These are phyloP conservation scores for Allantophomopsis lycopodina DNA, from an alignment of 2,329 filamentous ascomycete species.

Conservation along the genomic window DNA sequence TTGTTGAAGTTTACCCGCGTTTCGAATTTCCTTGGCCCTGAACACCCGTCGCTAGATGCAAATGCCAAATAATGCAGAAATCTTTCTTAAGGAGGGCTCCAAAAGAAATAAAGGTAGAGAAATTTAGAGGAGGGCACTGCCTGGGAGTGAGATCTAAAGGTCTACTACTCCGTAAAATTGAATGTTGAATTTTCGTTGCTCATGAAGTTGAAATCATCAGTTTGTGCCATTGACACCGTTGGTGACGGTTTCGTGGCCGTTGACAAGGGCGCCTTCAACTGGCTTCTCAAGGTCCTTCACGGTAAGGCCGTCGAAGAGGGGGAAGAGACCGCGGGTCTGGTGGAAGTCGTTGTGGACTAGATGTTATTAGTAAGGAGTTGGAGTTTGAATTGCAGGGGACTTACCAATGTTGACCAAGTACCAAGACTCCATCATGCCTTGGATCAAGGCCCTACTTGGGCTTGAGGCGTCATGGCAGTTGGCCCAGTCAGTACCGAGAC, in stretches of 20 bases:
- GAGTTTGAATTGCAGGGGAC: slow-evolving; percentile 15
- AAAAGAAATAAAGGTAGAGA: slow-evolving; percentile 3
- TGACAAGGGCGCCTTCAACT: slow-evolving; percentile 8
- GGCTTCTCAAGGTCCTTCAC: slow-evolving; percentile 48
- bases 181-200: background rate
- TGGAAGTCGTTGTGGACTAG: slow-evolving; percentile 97
- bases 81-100: slow-evolving; percentile 3
- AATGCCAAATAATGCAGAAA: slow-evolving; percentile 4
- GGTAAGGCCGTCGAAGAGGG: slow-evolving; percentile 66
- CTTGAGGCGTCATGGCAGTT: slow-evolving; percentile 71
- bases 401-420: slow-evolving; percentile 89
- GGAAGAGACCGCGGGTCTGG: slow-evolving; percentile 66
- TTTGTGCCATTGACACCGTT: slow-evolving; percentile 6
- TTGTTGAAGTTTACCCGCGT: slow-evolving; percentile 18
- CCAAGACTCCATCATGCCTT: slow-evolving; percentile 79
- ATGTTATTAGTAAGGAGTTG: slow-evolving; percentile 10
- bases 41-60: slow-evolving; percentile 18
- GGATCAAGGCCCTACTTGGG: slow-evolving; percentile 67
- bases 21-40: too few species aligned
- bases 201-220: background rate
- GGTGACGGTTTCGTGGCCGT: slow-evolving; percentile 2
- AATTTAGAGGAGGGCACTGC: slow-evolving; percentile 2
- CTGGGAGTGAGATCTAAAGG: slow-evolving; percentile 19
- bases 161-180: background rate
- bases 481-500: slow-evolving; percentile 85